Percentiles rank a stretch among this genome's conserved stretches.
Conservation (phyloP, 2,329 filamentous ascomycete genomes). For the Paraphaeosphaeria minitans region DNA sequence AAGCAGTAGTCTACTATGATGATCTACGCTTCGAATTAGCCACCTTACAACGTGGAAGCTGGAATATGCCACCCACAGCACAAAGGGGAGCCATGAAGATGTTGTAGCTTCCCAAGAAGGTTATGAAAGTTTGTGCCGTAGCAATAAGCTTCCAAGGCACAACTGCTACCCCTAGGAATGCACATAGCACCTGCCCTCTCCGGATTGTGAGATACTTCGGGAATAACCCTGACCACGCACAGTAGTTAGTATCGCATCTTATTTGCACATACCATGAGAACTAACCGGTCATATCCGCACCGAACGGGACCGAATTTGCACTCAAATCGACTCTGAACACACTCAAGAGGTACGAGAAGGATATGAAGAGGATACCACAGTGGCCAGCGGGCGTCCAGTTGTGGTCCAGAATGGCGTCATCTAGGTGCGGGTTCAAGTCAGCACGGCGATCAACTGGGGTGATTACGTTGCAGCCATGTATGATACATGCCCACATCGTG, state of each 20-base stretch:
- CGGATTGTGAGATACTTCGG: constrained; percentile 52
- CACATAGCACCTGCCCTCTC: constrained; percentile 50
- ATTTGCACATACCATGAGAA: too few relatives aligned
- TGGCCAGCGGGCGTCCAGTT: constrained; percentile 45
- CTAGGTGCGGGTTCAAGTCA: too few relatives aligned
- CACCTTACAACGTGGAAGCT: not conserved
- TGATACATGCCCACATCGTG: too few relatives aligned
- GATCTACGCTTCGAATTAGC: constrained; percentile 7
- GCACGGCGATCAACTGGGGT: too few relatives aligned
- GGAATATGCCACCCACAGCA: constrained; percentile 13
- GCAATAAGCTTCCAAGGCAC: constrained; percentile 53
- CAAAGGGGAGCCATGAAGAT: constrained; percentile 51
- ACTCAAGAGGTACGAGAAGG: constrained; percentile 45
- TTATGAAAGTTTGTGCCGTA: constrained; percentile 49
- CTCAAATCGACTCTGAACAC: constrained; percentile 53
- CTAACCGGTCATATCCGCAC: constrained; percentile 48
- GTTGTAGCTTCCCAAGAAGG: constrained; percentile 50
- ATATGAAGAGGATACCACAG: constrained; percentile 49
- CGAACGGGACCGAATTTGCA: constrained; percentile 50
- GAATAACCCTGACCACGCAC: constrained; percentile 27
- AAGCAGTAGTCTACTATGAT: constrained; percentile 51
- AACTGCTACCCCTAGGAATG: constrained; percentile 43
- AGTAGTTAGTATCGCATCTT: too few relatives aligned
- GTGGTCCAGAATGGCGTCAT: constrained; percentile 49
- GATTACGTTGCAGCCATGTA: too few relatives aligned